Percentiles rank a stretch among this genome's conserved stretches.
phyloP scores from a whole-genome alignment of 1,139 yeast genomes.

The Waltiozyma sp. region DNA sequence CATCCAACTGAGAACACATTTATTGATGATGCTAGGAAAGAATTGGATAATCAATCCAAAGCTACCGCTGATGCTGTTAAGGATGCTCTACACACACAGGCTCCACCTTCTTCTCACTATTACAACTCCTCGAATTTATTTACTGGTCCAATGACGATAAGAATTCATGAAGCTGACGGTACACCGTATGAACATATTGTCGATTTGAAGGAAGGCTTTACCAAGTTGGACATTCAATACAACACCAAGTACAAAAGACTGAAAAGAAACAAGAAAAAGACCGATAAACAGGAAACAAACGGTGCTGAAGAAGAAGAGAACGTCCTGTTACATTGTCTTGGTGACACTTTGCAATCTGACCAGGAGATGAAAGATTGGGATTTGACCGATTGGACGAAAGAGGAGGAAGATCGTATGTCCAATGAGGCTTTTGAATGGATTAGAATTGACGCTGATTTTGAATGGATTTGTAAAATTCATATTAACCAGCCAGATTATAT shows the following conservation, averaged over 20 bases:
- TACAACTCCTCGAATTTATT: conserved; percentile 39
- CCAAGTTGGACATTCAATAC: conserved; percentile 87
- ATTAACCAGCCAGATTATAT: conserved; percentile 90
- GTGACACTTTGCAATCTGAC: conserved; percentile 59
- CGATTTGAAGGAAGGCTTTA: conserved; percentile 72
- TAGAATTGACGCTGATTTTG: conserved; percentile 91
- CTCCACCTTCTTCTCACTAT: no score
- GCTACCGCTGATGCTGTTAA: not conserved
- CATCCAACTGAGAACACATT: conserved; percentile 28
- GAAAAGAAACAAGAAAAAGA: conserved; percentile 49
- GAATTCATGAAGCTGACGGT: conserved; percentile 98
- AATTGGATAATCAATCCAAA: conserved; percentile 7
- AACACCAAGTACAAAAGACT: conserved; percentile 77
- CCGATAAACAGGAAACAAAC: conserved; percentile 20
- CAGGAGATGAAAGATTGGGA: conserved; percentile 63
- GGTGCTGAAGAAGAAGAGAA: conserved; percentile 26
- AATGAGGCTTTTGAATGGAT: conserved; percentile 97
- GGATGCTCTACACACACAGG: no score
- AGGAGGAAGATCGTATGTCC: conserved; percentile 56
- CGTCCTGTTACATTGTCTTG: conserved; percentile 51
- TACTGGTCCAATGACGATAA: conserved; percentile 90
- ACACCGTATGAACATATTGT: conserved; percentile 98
- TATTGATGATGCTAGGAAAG: conserved; percentile 26
- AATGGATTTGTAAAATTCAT: conserved; percentile 81
- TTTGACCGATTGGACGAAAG: conserved; percentile 60